phyloP scores from a whole-genome alignment of 2,329 filamentous ascomycete species.

The Aspergillus sp. region DNA sequence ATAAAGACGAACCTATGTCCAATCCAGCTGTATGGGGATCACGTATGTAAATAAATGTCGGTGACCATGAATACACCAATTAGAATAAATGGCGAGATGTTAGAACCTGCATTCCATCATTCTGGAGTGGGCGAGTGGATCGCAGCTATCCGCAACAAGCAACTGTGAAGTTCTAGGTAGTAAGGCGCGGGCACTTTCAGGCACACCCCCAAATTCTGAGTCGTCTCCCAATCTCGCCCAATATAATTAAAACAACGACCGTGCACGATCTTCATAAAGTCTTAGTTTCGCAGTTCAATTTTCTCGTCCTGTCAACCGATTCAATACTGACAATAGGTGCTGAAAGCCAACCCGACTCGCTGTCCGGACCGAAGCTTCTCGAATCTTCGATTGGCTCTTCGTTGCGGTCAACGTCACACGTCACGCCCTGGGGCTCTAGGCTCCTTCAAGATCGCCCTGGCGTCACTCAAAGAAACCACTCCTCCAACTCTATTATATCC shows the following conservation, averaged over 20 bases:
- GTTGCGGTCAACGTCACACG: conserved; percentile 31
- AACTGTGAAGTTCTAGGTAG: not conserved
- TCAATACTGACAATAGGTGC: not conserved
- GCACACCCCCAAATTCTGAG: not conserved
- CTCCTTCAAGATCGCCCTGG: conserved; percentile 10
- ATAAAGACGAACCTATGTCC: not conserved
- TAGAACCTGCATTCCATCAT: not conserved
- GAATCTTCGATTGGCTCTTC: conserved; percentile 34
- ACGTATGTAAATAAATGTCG: not conserved
- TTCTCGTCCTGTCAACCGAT: not conserved
- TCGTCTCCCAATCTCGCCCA: conserved; percentile 1
- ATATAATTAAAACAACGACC: not conserved
- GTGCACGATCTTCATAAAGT: not conserved
- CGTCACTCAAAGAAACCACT: conserved; percentile 10
- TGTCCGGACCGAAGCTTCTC: conserved; percentile 33
- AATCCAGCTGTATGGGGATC: not conserved
- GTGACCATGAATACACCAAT: not conserved
- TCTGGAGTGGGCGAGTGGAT: not conserved
- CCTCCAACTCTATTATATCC: not conserved
- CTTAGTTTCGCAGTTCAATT: not conserved
- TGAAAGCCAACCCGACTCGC: not conserved
- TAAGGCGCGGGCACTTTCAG: not conserved
- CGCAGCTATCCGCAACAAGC: not conserved
- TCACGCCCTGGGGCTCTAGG: conserved; percentile 22
- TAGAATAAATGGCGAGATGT: too few relatives aligned